These are phyloP conservation scores for Tuber aestivum DNA, from an alignment of 495 filamentous ascomycete species.

Conservation along the genomic window DNA sequence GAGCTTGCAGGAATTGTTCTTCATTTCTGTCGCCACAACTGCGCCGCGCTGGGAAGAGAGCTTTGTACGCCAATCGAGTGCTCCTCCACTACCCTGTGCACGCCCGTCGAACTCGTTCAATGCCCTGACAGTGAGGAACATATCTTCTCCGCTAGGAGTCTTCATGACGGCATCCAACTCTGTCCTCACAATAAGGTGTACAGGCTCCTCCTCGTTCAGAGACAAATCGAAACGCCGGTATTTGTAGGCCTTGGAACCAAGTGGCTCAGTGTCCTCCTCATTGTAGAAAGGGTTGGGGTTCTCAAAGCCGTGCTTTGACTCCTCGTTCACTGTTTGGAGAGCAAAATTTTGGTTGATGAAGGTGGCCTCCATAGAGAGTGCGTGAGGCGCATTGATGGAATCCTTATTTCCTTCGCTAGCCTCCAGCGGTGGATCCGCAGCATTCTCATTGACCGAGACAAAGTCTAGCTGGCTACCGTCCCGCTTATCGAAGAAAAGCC, in stretches of 20 bases:
- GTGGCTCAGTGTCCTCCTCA: slow-evolving; percentile 82
- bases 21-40: slow-evolving; percentile 98
- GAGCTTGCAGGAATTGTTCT: slow-evolving; percentile 98
- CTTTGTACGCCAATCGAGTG: slow-evolving; percentile 93
- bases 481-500: slow-evolving; percentile 97
- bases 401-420: slow-evolving; percentile 89
- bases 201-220: slow-evolving; percentile 82
- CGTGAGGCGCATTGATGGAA: slow-evolving; percentile 79
- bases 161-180: slow-evolving; percentile 93
- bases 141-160: slow-evolving; percentile 78
- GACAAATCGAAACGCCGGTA: slow-evolving; percentile 95
- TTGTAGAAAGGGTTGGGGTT: slow-evolving; percentile 98
- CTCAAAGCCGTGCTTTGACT: slow-evolving; percentile 70
- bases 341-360: slow-evolving; percentile 99
- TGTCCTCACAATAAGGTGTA: slow-evolving; percentile 88
- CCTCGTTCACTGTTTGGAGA: slow-evolving; percentile 83
- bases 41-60: slow-evolving; percentile 87
- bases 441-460: slow-evolving; percentile 98
- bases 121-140: slow-evolving; percentile 86
- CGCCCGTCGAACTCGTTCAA: slow-evolving; percentile 98
- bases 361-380: slow-evolving; percentile 90
- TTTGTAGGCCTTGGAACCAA: slow-evolving; percentile 94
- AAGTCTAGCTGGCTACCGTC: slow-evolving; percentile 89
- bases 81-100: slow-evolving; percentile 87
- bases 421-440: slow-evolving; percentile 90